phyloP scores from a whole-genome alignment of 1,284 basidiomycete genomes.

The Fereydounia khargensis region DNA sequence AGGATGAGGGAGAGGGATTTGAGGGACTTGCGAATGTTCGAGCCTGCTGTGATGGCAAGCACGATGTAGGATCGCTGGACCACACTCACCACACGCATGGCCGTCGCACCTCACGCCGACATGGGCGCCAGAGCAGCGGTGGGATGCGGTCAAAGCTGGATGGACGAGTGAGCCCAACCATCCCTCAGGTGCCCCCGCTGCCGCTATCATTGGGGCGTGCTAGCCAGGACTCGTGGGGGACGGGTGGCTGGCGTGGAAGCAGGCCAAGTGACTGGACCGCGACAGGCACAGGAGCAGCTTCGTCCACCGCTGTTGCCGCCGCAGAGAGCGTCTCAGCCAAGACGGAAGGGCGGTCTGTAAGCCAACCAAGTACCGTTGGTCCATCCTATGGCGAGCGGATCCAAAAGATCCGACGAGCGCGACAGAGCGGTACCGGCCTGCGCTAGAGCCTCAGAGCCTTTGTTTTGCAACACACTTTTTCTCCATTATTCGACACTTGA shows the following conservation, averaged over 20 bases:
- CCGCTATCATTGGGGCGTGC: no score
- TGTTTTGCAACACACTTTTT: neutral
- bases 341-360: neutral
- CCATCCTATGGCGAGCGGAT: conserved; percentile 23
- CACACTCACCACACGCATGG: conserved; percentile 19
- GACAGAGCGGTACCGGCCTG: conserved; percentile 4
- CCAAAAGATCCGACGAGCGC: conserved; percentile 15
- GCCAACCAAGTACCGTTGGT: neutral
- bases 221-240: no score
- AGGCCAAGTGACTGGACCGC: no score
- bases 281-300: no score
- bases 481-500: no score
- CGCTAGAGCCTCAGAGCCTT: neutral
- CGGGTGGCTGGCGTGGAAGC: no score
- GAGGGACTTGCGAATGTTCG: conserved; percentile 73
- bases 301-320: no score
- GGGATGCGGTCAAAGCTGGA: conserved; percentile 29
- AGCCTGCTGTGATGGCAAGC: conserved; percentile 88
- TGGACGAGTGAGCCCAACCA: conserved; percentile 10
- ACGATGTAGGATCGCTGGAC: conserved; percentile 62
- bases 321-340: no score
- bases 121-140: conserved; percentile 17
- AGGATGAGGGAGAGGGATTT: conserved; percentile 75
- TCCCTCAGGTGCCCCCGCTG: no score
- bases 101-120: conserved; percentile 9